Percentiles rank a stretch among this genome's conserved stretches.
Evolutionary conservation across 164 flowering plant species (phyloP).

Genomic region (Houttuynia cordata): DNA sequence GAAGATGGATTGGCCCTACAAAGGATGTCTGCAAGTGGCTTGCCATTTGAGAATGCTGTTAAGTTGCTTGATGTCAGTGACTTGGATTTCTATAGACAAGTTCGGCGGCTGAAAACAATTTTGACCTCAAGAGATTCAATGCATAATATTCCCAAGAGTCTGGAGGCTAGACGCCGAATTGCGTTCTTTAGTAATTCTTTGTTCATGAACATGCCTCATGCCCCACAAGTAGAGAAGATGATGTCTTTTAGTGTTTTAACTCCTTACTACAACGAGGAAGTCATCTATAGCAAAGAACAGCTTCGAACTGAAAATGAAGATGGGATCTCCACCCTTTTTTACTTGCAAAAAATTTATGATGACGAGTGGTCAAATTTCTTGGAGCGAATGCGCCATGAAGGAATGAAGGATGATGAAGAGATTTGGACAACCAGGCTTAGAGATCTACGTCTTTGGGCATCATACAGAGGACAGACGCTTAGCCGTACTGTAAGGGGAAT

Average conservation of each 20-base stretch:
- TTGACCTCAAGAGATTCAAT: constrained; percentile 72
- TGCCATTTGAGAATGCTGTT: constrained; percentile 72
- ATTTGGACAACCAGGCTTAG: constrained; percentile 44
- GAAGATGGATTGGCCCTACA: constrained; percentile 48
- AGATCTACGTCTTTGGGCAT: constrained; percentile 91
- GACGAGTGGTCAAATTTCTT: constrained; percentile 87
- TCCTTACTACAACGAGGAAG: constrained; percentile 91
- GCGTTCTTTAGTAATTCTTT: constrained; percentile 91
- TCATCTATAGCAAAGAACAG: constrained; percentile 35
- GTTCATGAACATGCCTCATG: constrained; percentile 95
- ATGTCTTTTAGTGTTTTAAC: constrained; percentile 85
- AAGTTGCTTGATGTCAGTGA: constrained; percentile 47
- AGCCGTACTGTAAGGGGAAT: constrained; percentile 94
- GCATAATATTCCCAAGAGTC: constrained; percentile 65
- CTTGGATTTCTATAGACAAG: constrained; percentile 40
- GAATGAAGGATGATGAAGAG: constrained; percentile 61
- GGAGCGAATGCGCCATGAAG: constrained; percentile 74
- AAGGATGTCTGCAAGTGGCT: constrained; percentile 15
- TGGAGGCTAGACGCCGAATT: constrained; percentile 76
- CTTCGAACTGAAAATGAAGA: constrained; percentile 76
- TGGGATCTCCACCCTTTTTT: constrained; percentile 81
- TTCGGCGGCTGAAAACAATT: constrained; percentile 60
- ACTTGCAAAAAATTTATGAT: constrained; percentile 77
- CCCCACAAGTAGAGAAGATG: constrained; percentile 75
- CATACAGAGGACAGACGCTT: constrained; percentile 91